These are phyloP conservation scores for Alternaria gansuensis DNA, from an alignment of 2,329 filamentous ascomycete species.

Conservation along the genomic window DNA sequence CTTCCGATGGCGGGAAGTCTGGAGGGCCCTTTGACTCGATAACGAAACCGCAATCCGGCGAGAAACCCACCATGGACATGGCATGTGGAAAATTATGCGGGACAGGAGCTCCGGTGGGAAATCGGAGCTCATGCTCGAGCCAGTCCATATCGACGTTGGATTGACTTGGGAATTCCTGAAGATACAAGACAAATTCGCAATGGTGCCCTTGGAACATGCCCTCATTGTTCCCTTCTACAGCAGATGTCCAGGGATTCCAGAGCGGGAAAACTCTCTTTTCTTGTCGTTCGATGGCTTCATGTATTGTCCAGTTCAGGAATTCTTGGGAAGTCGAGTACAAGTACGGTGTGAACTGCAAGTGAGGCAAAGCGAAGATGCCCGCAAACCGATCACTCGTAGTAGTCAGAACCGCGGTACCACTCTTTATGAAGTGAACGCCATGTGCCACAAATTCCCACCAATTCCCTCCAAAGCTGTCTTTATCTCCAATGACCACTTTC, in stretches of 20 bases:
- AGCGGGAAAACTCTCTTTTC: conserved; percentile 64
- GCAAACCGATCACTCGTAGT: conserved; percentile 88
- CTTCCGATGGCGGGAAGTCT: conserved; percentile 61
- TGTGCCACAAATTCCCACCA: conserved; percentile 82
- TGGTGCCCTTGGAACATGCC: conserved; percentile 74
- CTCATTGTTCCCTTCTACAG: conserved; percentile 64
- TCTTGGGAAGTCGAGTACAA: conserved; percentile 59
- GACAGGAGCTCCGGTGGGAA: conserved; percentile 65
- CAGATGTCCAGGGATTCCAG: conserved; percentile 78
- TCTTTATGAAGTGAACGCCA: conserved; percentile 85
- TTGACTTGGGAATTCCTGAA: conserved; percentile 67
- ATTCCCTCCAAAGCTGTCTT: conserved; percentile 69
- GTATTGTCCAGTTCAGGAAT: conserved; percentile 77
- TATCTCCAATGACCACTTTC: conserved; percentile 76
- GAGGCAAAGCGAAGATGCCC: conserved; percentile 89
- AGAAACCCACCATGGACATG: conserved; percentile 70
- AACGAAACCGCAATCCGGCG: conserved; percentile 72
- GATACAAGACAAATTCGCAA: conserved; percentile 89
- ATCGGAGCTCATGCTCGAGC: conserved; percentile 68
- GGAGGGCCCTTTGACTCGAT: conserved; percentile 69
- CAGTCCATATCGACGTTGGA: conserved; percentile 54
- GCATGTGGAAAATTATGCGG: conserved; percentile 61
- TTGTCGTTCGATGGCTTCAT: conserved; percentile 71
- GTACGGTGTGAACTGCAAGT: conserved; percentile 71
- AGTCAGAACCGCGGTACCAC: conserved; percentile 80